These are phyloP conservation scores for Pseudocercospora fijiensis DNA, from an alignment of 2,329 filamentous ascomycete genomes.

Conservation along the genomic window DNA sequence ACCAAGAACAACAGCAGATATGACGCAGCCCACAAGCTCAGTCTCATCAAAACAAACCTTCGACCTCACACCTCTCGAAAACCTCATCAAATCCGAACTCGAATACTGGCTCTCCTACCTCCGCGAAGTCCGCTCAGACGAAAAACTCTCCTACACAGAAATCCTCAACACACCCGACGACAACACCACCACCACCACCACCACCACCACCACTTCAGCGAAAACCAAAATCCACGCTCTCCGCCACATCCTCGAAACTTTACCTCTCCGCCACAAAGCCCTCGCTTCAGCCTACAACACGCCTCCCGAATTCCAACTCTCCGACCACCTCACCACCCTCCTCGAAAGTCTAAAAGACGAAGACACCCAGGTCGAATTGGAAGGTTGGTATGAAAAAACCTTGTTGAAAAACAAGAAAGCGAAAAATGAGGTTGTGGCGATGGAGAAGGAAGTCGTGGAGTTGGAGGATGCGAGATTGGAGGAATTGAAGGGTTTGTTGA, in stretches of 20 bases:
- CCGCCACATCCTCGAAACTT: constrained; percentile 17
- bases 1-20: not conserved
- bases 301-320: not conserved
- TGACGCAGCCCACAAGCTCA: not conserved
- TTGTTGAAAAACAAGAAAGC: constrained; percentile 17
- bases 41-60: not conserved
- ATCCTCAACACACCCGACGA: not conserved
- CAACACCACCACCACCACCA: not conserved
- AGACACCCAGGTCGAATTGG: constrained; percentile 1
- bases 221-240: not conserved
- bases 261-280: constrained; percentile 18
- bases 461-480: constrained; percentile 17
- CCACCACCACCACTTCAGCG: not conserved
- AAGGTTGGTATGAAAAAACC: constrained; percentile 11
- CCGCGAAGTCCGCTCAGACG: not conserved
- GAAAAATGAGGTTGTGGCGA: constrained; percentile 3
- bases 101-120: constrained; percentile 17
- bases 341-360: constrained; percentile 10
- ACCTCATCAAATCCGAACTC: constrained; percentile 15
- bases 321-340: not conserved
- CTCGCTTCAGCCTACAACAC: constrained; percentile 13
- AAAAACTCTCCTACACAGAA: constrained; percentile 1
- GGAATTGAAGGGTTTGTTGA: constrained; percentile 16
- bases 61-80: constrained; percentile 6
- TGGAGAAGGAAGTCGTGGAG: constrained; percentile 16